phyloP scores from a whole-genome alignment of 179 eudicot species.

The Monotropa hypopitys region DNA sequence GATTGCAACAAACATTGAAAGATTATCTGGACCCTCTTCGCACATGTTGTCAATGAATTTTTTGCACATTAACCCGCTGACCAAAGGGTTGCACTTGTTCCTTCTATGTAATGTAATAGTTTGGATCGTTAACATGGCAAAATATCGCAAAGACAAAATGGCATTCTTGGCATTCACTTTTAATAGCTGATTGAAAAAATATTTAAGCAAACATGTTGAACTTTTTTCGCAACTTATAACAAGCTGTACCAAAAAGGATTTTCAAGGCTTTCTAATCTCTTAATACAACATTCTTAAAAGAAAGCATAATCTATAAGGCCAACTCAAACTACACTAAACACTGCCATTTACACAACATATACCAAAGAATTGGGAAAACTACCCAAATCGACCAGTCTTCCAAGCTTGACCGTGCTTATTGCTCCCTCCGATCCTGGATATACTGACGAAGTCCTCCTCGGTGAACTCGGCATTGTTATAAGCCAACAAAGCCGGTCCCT shows the following conservation, averaged over 20 bases:
- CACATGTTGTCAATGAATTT: too few relatives aligned
- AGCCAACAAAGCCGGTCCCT: slow-evolving; percentile 79
- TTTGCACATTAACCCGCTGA: too few relatives aligned
- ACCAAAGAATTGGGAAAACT: not conserved
- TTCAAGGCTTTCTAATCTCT: not conserved
- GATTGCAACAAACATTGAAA: too few relatives aligned
- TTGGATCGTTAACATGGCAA: too few relatives aligned
- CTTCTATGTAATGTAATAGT: too few relatives aligned
- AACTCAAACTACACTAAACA: not conserved
- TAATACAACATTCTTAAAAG: not conserved
- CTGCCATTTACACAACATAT: not conserved
- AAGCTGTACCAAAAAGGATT: not conserved
- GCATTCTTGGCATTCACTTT: not conserved
- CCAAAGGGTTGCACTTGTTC: too few relatives aligned
- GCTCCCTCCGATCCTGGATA: slow-evolving; percentile 90
- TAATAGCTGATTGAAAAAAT: not conserved
- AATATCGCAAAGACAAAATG: not conserved
- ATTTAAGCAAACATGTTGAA: not conserved
- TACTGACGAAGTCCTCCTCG: slow-evolving; percentile 87
- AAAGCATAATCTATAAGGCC: not conserved
- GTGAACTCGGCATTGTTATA: slow-evolving; percentile 75
- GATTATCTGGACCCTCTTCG: too few relatives aligned
- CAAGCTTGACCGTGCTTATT: slow-evolving; percentile 60
- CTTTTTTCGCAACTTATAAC: not conserved
- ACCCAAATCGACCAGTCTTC: slow-evolving; percentile 99